phyloP scores from a whole-genome alignment of 2,329 filamentous ascomycete species.

The Exophiala viscosa region DNA sequence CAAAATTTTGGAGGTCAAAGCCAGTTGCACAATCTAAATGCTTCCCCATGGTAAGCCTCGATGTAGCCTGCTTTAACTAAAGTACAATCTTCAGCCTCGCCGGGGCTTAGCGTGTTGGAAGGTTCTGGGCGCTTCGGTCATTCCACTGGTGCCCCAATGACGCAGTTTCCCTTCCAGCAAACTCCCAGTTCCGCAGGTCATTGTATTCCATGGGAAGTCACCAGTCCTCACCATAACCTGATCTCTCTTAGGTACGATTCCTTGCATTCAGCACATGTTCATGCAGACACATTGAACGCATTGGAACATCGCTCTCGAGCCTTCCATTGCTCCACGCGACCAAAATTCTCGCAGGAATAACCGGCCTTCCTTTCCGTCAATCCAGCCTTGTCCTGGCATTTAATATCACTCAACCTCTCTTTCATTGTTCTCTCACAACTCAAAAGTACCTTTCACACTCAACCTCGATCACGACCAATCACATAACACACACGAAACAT shows the following conservation, averaged over 20 bases:
- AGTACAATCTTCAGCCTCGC: too few species aligned
- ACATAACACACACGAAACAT: conserved; percentile 31
- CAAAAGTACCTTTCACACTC: conserved; percentile 29
- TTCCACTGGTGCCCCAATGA: too few species aligned
- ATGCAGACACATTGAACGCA: neutral
- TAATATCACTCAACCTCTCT: conserved; percentile 19
- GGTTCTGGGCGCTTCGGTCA: too few species aligned
- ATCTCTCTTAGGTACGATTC: too few species aligned
- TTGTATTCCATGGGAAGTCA: too few species aligned
- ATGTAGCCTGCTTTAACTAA: too few species aligned
- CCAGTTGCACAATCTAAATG: too few species aligned
- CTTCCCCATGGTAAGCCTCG: too few species aligned
- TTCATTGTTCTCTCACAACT: conserved; percentile 22
- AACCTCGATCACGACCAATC: conserved; percentile 20
- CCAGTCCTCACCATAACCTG: too few species aligned
- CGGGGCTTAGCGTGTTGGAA: neutral
- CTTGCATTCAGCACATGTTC: neutral
- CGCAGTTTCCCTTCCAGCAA: too few species aligned
- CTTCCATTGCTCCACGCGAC: conserved; percentile 20
- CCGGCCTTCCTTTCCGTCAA: neutral
- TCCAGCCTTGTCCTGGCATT: conserved; percentile 13
- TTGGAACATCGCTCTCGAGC: conserved; percentile 16
- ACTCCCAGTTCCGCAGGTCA: too few species aligned
- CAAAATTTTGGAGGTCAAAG: too few species aligned
- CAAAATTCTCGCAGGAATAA: conserved; percentile 16